phyloP scores from a whole-genome alignment of 2,329 filamentous ascomycete genomes.

The Graphium sp. region DNA sequence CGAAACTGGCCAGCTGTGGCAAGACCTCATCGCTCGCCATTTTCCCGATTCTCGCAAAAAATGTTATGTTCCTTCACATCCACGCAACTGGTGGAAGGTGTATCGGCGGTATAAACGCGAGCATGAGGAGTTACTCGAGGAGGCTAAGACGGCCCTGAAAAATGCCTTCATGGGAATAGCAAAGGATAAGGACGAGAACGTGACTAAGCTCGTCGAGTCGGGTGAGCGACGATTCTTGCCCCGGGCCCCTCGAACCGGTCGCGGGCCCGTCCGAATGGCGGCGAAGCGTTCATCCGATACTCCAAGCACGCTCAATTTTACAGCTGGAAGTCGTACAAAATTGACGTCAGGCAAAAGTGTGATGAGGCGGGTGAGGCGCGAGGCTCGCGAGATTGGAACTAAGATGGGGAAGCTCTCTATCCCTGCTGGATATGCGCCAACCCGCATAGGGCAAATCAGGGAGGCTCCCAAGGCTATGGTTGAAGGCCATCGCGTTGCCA shows the following conservation, averaged over 20 bases:
- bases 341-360: slow-evolving; percentile 2
- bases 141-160: slow-evolving; percentile 1
- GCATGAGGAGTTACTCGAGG: slow-evolving; percentile 31
- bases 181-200: slow-evolving; percentile 14
- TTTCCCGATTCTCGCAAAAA: slow-evolving; percentile 51
- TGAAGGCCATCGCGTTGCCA: slow-evolving; percentile 2
- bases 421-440: not conserved
- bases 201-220: slow-evolving; percentile 11
- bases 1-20: slow-evolving; percentile 59
- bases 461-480: not conserved
- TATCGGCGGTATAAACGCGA: slow-evolving; percentile 53
- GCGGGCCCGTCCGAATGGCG: not conserved
- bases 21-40: slow-evolving; percentile 60
- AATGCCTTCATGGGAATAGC: slow-evolving; percentile 1
- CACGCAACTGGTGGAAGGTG: slow-evolving; percentile 59
- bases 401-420: slow-evolving; percentile 1
- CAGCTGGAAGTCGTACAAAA: slow-evolving; percentile 3
- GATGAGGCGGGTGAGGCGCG: slow-evolving; percentile 1
- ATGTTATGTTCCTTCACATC: slow-evolving; percentile 47
- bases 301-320: slow-evolving; percentile 2
- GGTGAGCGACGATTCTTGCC: slow-evolving; percentile 2
- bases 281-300: not conserved
- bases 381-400: slow-evolving; percentile 2
- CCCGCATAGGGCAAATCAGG: slow-evolving; percentile 2
- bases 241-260: slow-evolving; percentile 1